Base-by-base conservation (phyloP, 2,329 filamentous ascomycete species). In the Gnomoniopsis smithogilvyi region DNA sequence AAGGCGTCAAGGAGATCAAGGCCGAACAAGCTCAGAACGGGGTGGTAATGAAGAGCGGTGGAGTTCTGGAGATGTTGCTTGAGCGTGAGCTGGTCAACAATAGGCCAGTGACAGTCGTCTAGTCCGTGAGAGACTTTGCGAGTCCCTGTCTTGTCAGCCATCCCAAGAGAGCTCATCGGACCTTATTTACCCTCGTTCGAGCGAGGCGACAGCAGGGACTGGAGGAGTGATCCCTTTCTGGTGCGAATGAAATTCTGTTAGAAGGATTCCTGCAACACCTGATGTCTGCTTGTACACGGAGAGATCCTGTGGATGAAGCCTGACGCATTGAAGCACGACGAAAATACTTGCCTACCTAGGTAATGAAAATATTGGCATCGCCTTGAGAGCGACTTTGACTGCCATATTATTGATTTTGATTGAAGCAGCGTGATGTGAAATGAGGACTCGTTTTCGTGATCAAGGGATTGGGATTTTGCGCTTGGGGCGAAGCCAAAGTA, bases 1-100 rank as follows among this genome's bases (percentile, higher is more conserved):
- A 90, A 68, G 78, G 84, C 15, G 78, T 85, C 53, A 78, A 83
- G 69, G 84, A 88, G 70, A 82, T 91, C 67, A 77, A 78, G 68
- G 78, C 78, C 36, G 41, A 56, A 34, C 54, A 56, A 15, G 60
- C 60, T 34, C 57, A 62, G 60, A 56, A 54, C 14, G 75, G 73
- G 19, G 74, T 73, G 22, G 66, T 68, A 24, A 67, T 67, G 41
- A 69, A 73, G 62, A 70, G 69, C 26, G 67, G 65, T 54, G 71
- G 77, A 56, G 71, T 87, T 64, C 84, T 83, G 61, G 84, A 88
- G 69, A 76, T 80, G 46, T 76, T 88, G 49, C 80, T 88, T 41
- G 83, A 83, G 70, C 78, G 79, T 56, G 83, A 86, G 73, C 68
- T 70, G 22, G 69, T 72, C 58, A 65, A 66, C 36, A 65, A 59